Conservation (phyloP, 768 basidiomycete genomes). For the Mycena floridula region DNA sequence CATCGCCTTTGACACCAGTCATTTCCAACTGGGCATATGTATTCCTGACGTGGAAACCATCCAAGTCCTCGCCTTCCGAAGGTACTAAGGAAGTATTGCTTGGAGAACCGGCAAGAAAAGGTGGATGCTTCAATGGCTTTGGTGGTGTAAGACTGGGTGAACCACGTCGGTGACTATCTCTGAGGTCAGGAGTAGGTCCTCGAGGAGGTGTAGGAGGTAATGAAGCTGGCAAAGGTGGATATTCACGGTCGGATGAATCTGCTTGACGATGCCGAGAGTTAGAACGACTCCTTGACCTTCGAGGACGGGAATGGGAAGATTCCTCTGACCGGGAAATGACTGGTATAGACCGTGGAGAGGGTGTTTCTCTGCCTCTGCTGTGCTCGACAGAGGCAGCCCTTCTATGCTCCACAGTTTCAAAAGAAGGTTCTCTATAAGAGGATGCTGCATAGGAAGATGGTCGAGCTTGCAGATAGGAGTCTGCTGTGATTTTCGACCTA, state of each 20-base stretch:
- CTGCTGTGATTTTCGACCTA: constrained; percentile 15
- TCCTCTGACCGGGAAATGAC: constrained; percentile 1
- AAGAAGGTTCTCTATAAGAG: too few species aligned
- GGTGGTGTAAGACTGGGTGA: constrained; percentile 16
- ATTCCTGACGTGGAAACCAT: constrained; percentile 76
- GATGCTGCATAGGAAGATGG: background rate
- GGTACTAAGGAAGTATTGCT: constrained; percentile 61
- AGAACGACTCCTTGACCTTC: constrained; percentile 16
- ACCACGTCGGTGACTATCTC: too few species aligned
- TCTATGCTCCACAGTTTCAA: constrained; percentile 4
- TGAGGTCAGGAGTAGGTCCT: constrained; percentile 14
- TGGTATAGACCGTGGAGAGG: constrained; percentile 2
- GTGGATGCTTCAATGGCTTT: constrained; percentile 32
- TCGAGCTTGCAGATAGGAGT: constrained; percentile 3
- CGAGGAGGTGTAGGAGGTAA: constrained; percentile 13
- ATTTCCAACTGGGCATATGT: constrained; percentile 89
- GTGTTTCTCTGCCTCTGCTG: background rate
- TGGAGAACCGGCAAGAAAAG: constrained; percentile 23
- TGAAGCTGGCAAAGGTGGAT: constrained; percentile 5
- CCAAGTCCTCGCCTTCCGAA: constrained; percentile 75
- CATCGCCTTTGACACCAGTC: constrained; percentile 91
- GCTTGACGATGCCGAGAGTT: constrained; percentile 19
- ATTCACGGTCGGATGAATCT: constrained; percentile 9
- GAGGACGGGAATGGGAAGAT: constrained; percentile 5
- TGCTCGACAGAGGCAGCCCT: constrained; percentile 5